Evolutionary conservation across 2,329 filamentous ascomycete genomes (phyloP), one percentile per base, ranked within the genome.

Genomic region (Aotearoamyces nothofagi): DNA sequence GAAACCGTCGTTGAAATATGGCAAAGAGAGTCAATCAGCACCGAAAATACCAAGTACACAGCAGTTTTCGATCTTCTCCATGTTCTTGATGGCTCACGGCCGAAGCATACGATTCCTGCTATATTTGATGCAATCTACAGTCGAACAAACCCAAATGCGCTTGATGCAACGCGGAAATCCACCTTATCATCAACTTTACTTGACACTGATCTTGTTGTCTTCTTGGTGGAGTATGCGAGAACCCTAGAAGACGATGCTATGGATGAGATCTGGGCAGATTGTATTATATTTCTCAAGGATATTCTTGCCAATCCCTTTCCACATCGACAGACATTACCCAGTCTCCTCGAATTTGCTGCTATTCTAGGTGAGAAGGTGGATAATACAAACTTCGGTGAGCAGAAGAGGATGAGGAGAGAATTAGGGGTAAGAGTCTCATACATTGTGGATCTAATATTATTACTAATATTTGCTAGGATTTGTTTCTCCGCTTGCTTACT

Each of bases 261-360:
- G 67, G 90, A 98, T 44, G 90, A 98, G 53, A 93, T 98, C 27
- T 98, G 90, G 90, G 66, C 75, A 22, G 87, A 98, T 49, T 98
- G 87, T 50, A 83, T 86, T 44, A 70, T 78, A 0, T 98, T 98
- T 51, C 54, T 96, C 35, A 78, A 75, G 38, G 92, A 98, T 48
- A 68, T 98, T 15, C 63, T 98, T 15, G 74, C 78, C 14, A 98
- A 98, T 46, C 92, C 90, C 1, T 83, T 98, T 45, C 90, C 90
- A 3, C 87, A 98, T 55, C 68, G 90, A 32, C 86, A 94, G 47
- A 87, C 86, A 5, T 55, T 98, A 22, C 81, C 90, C 5, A 74
- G 77, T 29, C 58, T 98, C 24, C 60, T 98, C 9, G 81, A 92
- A 42, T 94, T 96, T 45, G 79, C 83, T 1, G 79, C 81, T 1